These are phyloP conservation scores for Mucor velutinosus DNA, from an alignment of 371 early-diverging fungal species.

Conservation along the genomic window DNA sequence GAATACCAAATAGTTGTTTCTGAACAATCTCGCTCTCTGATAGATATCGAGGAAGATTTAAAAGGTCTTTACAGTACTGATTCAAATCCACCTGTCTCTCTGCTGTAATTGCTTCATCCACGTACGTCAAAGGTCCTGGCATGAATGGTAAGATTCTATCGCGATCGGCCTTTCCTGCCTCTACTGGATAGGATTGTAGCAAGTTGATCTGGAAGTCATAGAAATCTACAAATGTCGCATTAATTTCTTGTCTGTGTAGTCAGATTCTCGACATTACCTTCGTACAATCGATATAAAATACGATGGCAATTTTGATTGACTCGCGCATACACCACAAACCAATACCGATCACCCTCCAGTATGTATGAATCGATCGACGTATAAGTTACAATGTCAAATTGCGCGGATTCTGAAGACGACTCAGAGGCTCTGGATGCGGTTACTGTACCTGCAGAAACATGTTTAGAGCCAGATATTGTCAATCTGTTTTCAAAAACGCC, in stretches of 20 bases:
- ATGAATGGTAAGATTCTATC: conserved; percentile 71
- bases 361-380: conserved; percentile 62
- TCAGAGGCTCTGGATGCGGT: conserved; percentile 3
- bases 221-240: conserved; percentile 50
- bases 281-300: conserved; percentile 68
- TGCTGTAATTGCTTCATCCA: conserved; percentile 54
- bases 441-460: conserved; percentile 3
- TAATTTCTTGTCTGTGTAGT: neutral
- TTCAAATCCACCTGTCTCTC: conserved; percentile 61
- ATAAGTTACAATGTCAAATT: conserved; percentile 33
- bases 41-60: conserved; percentile 59
- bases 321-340: conserved; percentile 62
- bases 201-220: conserved; percentile 73
- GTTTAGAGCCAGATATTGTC: neutral
- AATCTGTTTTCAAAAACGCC: conserved; percentile 18
- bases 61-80: conserved; percentile 64
- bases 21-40: conserved; percentile 50
- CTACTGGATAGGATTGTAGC: conserved; percentile 65
- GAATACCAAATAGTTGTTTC: conserved; percentile 58
- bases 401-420: conserved; percentile 11
- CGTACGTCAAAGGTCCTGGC: conserved; percentile 58
- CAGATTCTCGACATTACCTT: conserved; percentile 30
- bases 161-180: conserved; percentile 63
- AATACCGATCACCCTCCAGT: conserved; percentile 59
- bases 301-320: conserved; percentile 46